Evolutionary conservation across 2,329 filamentous ascomycete genomes (phyloP).

Genomic region (Epichloe gansuensis): DNA sequence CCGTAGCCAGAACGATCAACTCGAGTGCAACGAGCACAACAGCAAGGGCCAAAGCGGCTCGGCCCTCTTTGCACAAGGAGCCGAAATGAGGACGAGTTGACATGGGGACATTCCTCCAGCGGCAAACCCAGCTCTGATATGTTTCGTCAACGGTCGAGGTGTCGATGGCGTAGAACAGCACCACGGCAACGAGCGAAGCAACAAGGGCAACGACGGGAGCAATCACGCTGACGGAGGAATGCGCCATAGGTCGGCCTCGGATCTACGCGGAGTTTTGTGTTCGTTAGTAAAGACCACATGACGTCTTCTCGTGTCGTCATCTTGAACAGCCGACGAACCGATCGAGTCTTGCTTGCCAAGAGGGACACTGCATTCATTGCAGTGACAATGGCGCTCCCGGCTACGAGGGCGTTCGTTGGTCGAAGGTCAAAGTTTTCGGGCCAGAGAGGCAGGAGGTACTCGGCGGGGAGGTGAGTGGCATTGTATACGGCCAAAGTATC

Average conservation of each 20-base stretch:
- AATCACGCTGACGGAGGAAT: constrained; percentile 13
- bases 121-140: constrained; percentile 50
- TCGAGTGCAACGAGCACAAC: constrained; percentile 47
- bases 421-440: constrained; percentile 43
- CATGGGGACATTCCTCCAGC: constrained; percentile 45
- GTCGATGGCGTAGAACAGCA: constrained; percentile 46
- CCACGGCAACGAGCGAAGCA: constrained; percentile 37
- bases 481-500: constrained; percentile 44
- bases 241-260: constrained; percentile 10
- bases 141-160: constrained; percentile 39
- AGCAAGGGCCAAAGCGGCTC: constrained; percentile 40
- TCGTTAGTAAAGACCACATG: background rate
- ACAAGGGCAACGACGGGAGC: constrained; percentile 20
- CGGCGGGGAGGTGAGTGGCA: constrained; percentile 34
- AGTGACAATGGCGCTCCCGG: constrained; percentile 37
- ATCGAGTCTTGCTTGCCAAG: constrained; percentile 33
- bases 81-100: constrained; percentile 39
- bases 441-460: constrained; percentile 44
- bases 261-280: constrained; percentile 6
- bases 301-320: background rate
- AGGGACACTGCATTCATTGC: constrained; percentile 36
- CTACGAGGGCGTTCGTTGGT: constrained; percentile 43
- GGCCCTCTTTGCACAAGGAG: constrained; percentile 43
- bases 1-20: constrained; percentile 33
- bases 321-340: constrained; percentile 23